Evolutionary conservation across 2,329 filamentous ascomycete species (phyloP).

Genomic region (Salinomyces thailandicus): DNA sequence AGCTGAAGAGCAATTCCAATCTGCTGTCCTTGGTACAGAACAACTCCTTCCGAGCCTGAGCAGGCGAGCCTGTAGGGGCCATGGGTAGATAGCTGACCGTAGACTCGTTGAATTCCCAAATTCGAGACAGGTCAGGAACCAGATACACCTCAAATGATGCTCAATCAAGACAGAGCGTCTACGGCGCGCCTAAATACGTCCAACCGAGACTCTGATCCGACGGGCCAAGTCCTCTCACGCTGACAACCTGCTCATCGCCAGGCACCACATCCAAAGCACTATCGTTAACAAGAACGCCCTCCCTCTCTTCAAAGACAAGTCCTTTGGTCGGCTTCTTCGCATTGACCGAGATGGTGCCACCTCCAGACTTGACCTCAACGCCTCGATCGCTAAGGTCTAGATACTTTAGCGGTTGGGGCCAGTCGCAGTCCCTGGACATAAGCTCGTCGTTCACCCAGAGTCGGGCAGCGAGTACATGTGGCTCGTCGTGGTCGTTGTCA

Average conservation of each 20-base stretch:
- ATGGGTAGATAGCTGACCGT: no score
- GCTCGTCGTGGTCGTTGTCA: constrained; percentile 42
- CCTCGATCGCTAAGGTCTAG: constrained; percentile 43
- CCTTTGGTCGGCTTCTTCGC: constrained; percentile 47
- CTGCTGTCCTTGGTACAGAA: no score
- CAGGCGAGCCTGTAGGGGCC: no score
- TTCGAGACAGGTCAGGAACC: no score
- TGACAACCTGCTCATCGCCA: constrained; percentile 44
- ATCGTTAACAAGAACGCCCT: constrained; percentile 44
- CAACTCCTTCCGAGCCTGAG: no score
- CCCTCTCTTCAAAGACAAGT: constrained; percentile 49
- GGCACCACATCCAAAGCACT: constrained; percentile 49
- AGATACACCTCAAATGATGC: no score
- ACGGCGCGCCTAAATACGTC: constrained; percentile 32
- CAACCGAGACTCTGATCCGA: constrained; percentile 32
- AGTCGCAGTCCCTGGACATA: constrained; percentile 47
- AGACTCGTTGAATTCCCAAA: no score
- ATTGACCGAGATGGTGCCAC: constrained; percentile 36
- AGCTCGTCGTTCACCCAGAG: constrained; percentile 43
- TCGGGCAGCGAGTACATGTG: constrained; percentile 42
- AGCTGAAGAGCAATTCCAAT: no score
- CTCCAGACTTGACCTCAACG: constrained; percentile 32
- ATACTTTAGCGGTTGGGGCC: constrained; percentile 52
- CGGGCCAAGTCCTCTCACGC: constrained; percentile 31
- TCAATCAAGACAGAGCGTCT: no score